Percentiles rank a stretch among this genome's conserved stretches.
Evolutionary conservation across 1,139 yeast species (phyloP).

Genomic region (Meyerozyma sp.): DNA sequence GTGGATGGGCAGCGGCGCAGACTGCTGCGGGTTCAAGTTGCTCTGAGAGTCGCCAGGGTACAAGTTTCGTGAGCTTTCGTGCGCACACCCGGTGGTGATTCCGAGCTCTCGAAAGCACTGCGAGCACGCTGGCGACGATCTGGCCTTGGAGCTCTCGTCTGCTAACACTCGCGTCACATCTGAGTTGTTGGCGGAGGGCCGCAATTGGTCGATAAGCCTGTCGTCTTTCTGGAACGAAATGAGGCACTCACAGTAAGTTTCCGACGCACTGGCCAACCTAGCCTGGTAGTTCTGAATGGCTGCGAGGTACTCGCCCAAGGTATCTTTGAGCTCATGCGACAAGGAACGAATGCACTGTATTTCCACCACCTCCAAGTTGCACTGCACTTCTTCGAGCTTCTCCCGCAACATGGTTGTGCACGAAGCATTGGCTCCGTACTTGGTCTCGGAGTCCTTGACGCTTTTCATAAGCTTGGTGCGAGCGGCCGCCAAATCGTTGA

Average conservation of each 20-base stretch:
- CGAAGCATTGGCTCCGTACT: slow-evolving; percentile 41
- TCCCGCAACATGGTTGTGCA: slow-evolving; percentile 39
- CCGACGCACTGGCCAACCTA: slow-evolving; percentile 25
- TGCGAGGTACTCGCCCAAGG: slow-evolving; percentile 37
- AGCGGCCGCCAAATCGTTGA: slow-evolving; percentile 27
- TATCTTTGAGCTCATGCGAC: slow-evolving; percentile 36
- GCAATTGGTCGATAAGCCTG: not conserved
- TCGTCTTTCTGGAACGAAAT: not conserved
- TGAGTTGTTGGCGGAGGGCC: not conserved
- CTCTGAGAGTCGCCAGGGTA: not conserved
- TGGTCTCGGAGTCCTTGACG: slow-evolving; percentile 36
- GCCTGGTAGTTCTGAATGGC: slow-evolving; percentile 30
- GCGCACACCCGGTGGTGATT: not conserved
- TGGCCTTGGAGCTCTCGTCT: not conserved
- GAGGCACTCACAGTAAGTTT: slow-evolving; percentile 19
- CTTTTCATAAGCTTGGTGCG: slow-evolving; percentile 30
- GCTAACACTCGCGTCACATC: not conserved
- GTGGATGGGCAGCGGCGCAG: not conserved
- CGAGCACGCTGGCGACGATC: not conserved
- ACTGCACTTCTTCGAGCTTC: slow-evolving; percentile 41
- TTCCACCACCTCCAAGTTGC: slow-evolving; percentile 45
- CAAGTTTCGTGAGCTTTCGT: not conserved
- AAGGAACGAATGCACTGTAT: slow-evolving; percentile 46
- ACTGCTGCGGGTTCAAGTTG: not conserved
- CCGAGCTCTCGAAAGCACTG: not conserved